Base-by-base conservation (phyloP, 352 stramenopile species). In the Phytopythium oedochilum region DNA sequence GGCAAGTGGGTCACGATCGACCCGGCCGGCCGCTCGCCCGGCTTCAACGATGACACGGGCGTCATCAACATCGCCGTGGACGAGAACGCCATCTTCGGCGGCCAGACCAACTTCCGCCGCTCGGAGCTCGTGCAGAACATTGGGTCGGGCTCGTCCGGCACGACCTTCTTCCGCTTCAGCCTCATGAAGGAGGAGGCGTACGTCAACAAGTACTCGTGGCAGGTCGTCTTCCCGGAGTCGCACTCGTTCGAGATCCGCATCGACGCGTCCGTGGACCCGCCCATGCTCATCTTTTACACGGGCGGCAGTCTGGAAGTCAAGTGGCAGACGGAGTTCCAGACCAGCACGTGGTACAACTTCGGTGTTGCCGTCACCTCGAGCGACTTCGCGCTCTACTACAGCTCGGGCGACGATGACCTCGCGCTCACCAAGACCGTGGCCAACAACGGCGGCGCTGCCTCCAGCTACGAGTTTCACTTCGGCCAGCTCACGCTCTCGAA, bases 121-220 rank as follows among this genome's bases (percentile, higher is more conserved):
- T 85, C 78, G 3, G 78, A 89, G 40, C 65, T 89, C 22, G 78
- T 89, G 55, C 78, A 87, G 62, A 66, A 81, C 36, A 54, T 89
- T 18, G 61, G 59, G 0, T 61, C 61, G 31, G 70, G 80, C 40
- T 65, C 53, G 5, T 57, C 40, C 11, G 66, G 66, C 47, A 81
- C 70, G 34, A 83, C 70, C 40, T 86, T 86, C 59, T 89, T 89
- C 63, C 78, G 78, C 42, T 66, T 67, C 52, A 81, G 71, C 49
- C 43, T 81, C 39, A 78, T 76, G 71, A 82, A 82, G 57, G 58
- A 78, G 35, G 35, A 66, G 44, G 55, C 66, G 1, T 82, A 66
- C 56, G 8, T 70, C 42, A 78, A 82, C 47, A 23, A 51, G 46
- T 68, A 78, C 59, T 66, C 63, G 43, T 88, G 77, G 77, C 77